Base-by-base conservation (phyloP, 495 filamentous ascomycete genomes). In the Astrothelium subdiscretum region DNA sequence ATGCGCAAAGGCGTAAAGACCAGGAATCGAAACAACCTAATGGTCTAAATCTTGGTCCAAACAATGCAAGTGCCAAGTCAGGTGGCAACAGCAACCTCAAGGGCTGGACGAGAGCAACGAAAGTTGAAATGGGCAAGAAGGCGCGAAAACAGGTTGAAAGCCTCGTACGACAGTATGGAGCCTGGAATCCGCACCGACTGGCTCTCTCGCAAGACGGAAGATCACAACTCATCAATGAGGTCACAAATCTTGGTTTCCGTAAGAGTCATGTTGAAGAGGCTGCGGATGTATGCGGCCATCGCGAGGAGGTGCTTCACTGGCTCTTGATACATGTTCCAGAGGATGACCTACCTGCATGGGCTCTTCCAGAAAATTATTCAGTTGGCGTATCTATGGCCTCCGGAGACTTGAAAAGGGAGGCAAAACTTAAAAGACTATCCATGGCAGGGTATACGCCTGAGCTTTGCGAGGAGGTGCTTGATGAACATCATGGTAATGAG, bases 261-360 rank as follows among this genome's bases (percentile, higher is more conserved):
- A 80, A 82, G 67, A 91, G 86, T 64, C 94, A 98, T 72, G 81
- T 90, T 42, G 87, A 95, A 70, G 94, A 98, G 74, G 95, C 94
- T 10, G 82, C 87, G 0, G 83, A 81, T 31, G 85, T 89, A 67
- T 96, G 90, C 73, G 95, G 90, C 75, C 90, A 96, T 71, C 80
- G 85, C n/a, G 92, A 97, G 71, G 95, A 97, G 72, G 83, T 89
- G 13, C 77, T 98, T 8, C 87, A 88, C 65, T 98, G 94, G 94
- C 83, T 98, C 22, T 79, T 98, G 24, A 88, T 97, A 32, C 92
- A 98, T 73, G 89, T 98, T 22, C 95, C 94, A 2, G 94, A 98
- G 72, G 95, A 97, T 71, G 94, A 98, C 71, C 75, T 97, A 1
- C 94, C 94, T 0, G 72, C 79, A 20, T 96, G 92, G 90, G 87